Conservation (phyloP, 495 filamentous ascomycete genomes). For the Aspergillus steynii region DNA sequence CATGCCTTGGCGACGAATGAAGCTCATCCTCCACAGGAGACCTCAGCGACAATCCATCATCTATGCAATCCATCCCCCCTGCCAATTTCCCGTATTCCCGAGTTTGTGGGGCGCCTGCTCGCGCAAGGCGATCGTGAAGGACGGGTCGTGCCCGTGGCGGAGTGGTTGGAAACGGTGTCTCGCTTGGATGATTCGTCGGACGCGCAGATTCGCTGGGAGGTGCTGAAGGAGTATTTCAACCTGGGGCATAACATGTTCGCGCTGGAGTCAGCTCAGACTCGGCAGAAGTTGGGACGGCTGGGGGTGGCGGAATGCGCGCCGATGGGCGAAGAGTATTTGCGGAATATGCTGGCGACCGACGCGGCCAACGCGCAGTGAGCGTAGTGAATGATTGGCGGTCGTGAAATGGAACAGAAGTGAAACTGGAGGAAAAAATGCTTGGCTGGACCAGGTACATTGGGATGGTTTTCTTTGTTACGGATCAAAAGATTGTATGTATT, state of each 20-base stretch:
- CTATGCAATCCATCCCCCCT: background rate
- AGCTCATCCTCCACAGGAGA: background rate
- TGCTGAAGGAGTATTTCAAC: background rate
- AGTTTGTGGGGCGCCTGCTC: background rate
- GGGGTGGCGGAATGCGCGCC: background rate
- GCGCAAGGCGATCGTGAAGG: background rate
- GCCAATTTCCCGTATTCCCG: background rate
- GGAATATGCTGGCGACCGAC: background rate
- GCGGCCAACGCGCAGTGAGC: background rate
- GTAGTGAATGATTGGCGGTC: too few species aligned
- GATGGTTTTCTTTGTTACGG: background rate
- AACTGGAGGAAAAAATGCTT: background rate
- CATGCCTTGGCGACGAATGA: background rate
- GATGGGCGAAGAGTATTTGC: background rate
- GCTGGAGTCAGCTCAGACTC: background rate
- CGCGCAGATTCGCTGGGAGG: background rate
- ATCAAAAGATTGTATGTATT: background rate
- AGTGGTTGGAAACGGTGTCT: background rate
- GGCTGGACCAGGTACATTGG: background rate
- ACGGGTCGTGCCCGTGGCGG: background rate
- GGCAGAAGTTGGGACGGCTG: background rate
- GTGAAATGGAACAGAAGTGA: background rate
- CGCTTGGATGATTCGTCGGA: background rate
- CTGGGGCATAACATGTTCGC: conserved; percentile 3
- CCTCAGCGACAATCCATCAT: background rate